Evolutionary conservation across 2,329 filamentous ascomycete species (phyloP).

Genomic region (Cladosporium phlei): DNA sequence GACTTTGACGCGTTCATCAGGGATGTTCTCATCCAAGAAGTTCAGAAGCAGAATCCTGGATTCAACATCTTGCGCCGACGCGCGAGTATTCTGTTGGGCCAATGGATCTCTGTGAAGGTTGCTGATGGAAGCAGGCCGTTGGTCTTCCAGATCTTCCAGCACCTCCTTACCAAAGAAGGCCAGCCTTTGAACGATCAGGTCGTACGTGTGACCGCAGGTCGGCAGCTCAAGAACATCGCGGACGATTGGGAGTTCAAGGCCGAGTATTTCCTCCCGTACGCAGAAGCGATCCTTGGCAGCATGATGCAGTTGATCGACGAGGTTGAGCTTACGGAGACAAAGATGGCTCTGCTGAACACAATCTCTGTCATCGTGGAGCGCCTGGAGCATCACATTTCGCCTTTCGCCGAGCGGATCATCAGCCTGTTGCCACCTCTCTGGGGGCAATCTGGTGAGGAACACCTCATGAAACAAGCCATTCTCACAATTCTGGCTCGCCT

Average conservation of each 20-base stretch:
- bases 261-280: conserved; percentile 70
- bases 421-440: conserved; percentile 74
- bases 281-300: conserved; percentile 65
- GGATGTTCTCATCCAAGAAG: conserved; percentile 71
- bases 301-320: conserved; percentile 75
- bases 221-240: conserved; percentile 73
- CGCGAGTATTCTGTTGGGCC: conserved; percentile 80
- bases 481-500: conserved; percentile 79
- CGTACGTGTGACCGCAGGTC: conserved; percentile 83
- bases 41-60: conserved; percentile 60
- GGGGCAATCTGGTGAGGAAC: conserved; percentile 79
- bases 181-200: conserved; percentile 75
- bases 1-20: conserved; percentile 80
- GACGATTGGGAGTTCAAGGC: conserved; percentile 80
- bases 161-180: conserved; percentile 74
- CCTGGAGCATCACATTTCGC: conserved; percentile 67
- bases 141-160: conserved; percentile 83
- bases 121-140: conserved; percentile 62
- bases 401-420: conserved; percentile 75
- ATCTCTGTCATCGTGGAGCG: conserved; percentile 75
- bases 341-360: conserved; percentile 83
- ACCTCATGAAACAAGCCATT: conserved; percentile 90
- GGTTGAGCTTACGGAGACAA: conserved; percentile 79
- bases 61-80: conserved; percentile 82
- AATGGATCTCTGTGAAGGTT: conserved; percentile 81